These are phyloP conservation scores for Zalaria obscura DNA, from an alignment of 2,329 filamentous ascomycete species.

Conservation along the genomic window DNA sequence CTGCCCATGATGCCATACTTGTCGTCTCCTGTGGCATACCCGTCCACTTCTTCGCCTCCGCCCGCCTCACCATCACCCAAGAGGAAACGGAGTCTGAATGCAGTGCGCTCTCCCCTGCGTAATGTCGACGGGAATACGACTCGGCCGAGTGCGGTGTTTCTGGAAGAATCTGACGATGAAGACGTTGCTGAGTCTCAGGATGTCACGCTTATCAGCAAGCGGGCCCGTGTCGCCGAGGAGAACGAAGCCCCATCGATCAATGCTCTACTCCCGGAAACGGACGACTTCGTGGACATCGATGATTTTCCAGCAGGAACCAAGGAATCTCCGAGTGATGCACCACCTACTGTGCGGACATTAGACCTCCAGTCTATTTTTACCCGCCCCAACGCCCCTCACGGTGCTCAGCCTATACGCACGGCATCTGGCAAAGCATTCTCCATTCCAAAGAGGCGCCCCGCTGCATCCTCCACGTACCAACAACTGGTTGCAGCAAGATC, in stretches of 20 bases:
- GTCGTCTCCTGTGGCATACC: constrained; percentile 45
- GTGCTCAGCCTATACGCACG: constrained; percentile 19
- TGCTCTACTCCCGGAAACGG: no score
- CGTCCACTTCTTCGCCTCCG: constrained; percentile 33
- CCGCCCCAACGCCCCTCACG: background rate
- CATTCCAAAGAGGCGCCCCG: constrained; percentile 39
- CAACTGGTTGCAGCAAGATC: constrained; percentile 55
- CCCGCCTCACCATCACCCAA: constrained; percentile 17
- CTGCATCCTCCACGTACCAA: constrained; percentile 43
- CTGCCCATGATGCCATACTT: constrained; percentile 44
- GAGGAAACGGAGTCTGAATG: constrained; percentile 15
- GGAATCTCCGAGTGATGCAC: no score
- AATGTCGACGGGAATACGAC: constrained; percentile 19
- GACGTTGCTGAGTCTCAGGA: background rate
- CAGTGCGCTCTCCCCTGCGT: constrained; percentile 9
- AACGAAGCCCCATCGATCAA: no score
- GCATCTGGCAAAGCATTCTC: constrained; percentile 44
- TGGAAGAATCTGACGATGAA: constrained; percentile 25
- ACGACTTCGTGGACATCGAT: background rate
- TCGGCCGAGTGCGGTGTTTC: constrained; percentile 21
- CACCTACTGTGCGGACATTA: no score
- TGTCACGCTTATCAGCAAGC: constrained; percentile 9
- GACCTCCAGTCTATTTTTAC: background rate
- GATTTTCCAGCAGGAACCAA: background rate
- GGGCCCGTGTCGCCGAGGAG: background rate